Percentiles rank a stretch among this genome's conserved stretches.
These are phyloP conservation scores for Backusella australiensis DNA, from an alignment of 192 early-diverging fungal species.

Conservation along the genomic window DNA sequence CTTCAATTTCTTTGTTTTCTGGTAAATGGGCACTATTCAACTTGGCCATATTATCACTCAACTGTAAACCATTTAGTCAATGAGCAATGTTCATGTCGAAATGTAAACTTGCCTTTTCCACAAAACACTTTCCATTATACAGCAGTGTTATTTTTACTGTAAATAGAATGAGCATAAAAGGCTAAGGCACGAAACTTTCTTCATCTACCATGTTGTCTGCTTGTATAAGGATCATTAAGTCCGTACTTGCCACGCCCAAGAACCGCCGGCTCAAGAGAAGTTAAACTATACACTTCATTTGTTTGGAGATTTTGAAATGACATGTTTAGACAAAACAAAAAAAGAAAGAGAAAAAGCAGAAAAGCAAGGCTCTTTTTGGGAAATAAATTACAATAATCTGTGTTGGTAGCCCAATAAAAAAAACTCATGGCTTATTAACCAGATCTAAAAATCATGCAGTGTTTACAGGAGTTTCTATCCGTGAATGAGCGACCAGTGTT, in stretches of 20 bases:
- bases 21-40: background rate
- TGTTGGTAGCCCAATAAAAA: too few relatives aligned
- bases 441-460: too few relatives aligned
- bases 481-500: too few relatives aligned
- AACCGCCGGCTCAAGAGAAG: background rate
- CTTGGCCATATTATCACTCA: background rate
- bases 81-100: background rate
- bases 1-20: background rate
- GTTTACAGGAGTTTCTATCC: too few relatives aligned
- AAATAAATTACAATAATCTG: too few relatives aligned
- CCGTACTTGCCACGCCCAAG: background rate
- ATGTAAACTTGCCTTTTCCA: background rate
- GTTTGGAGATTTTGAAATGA: conserved; percentile 2
- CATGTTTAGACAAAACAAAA: background rate
- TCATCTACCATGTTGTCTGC: background rate
- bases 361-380: background rate
- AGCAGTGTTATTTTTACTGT: background rate
- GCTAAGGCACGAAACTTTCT: background rate
- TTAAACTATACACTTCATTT: background rate
- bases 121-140: background rate
- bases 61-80: background rate
- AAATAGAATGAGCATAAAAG: background rate
- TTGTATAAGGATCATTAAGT: background rate
- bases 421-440: too few relatives aligned
- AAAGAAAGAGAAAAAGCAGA: background rate